Percentiles rank a stretch among this genome's conserved stretches.
Conservation (phyloP, 441 rosid species). For the Pelargonium australe region DNA sequence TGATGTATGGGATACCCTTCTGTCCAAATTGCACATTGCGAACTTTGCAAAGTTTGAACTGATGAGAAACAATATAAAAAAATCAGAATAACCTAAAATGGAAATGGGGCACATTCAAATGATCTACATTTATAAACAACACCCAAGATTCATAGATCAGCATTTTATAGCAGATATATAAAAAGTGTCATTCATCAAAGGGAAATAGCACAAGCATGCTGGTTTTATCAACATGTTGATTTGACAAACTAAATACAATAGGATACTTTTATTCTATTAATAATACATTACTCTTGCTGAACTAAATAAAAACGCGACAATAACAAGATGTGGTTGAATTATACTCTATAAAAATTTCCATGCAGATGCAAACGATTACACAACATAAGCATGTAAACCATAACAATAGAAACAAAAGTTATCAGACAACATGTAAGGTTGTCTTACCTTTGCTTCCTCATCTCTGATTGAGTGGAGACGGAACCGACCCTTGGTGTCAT, state of each 20-base stretch:
- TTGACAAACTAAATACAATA: too few relatives aligned
- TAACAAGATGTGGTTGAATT: not conserved
- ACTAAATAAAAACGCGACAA: not conserved
- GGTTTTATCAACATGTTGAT: too few relatives aligned
- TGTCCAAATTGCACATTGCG: slow-evolving; percentile 5
- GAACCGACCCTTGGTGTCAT: slow-evolving; percentile 26
- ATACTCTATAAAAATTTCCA: not conserved
- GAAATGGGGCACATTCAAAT: too few relatives aligned
- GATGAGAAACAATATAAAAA: not conserved
- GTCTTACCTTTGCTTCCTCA: slow-evolving; percentile 17
- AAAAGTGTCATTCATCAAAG: too few relatives aligned
- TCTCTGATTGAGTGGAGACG: slow-evolving; percentile 21
- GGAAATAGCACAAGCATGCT: too few relatives aligned
- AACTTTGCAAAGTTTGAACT: slow-evolving; percentile 6
- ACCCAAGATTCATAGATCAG: too few relatives aligned
- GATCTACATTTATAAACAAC: too few relatives aligned
- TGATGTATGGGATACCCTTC: slow-evolving; percentile 4
- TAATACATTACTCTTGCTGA: too few relatives aligned
- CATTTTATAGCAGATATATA: too few relatives aligned
- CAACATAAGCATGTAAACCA: not conserved
- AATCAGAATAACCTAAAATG: not conserved
- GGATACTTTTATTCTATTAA: too few relatives aligned
- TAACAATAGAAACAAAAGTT: not conserved
- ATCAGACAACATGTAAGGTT: not conserved
- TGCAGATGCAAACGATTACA: not conserved